Percentiles rank a stretch among this genome's conserved stretches.
Evolutionary conservation across 257 asterid genomes (phyloP).

Genomic region (Jacaranda mimosifolia): DNA sequence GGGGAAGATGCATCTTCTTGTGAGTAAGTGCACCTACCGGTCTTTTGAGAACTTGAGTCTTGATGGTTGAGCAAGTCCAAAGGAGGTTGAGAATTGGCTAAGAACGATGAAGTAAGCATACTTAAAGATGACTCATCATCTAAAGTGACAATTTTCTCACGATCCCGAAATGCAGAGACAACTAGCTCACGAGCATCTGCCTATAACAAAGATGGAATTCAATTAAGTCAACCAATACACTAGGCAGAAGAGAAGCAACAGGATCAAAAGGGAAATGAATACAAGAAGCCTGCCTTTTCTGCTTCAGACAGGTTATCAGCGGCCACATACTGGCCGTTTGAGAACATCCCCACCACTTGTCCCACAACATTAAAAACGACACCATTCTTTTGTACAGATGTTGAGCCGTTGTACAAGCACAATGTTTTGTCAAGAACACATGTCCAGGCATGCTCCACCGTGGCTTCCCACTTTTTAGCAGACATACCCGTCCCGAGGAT

Average conservation of each 20-base stretch:
- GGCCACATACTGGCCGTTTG: conserved; percentile 61
- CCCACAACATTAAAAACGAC: conserved; percentile 76
- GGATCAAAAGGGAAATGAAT: not conserved
- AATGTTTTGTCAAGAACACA: conserved; percentile 60
- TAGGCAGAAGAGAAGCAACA: not conserved
- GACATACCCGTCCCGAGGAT: conserved; percentile 75
- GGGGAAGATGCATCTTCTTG: conserved; percentile 50
- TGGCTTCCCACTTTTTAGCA: conserved; percentile 73
- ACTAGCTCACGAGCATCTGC: conserved; percentile 65
- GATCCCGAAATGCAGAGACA: conserved; percentile 59
- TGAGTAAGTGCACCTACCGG: conserved; percentile 39
- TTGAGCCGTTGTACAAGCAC: conserved; percentile 52
- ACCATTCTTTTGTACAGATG: conserved; percentile 47
- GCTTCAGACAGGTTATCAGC: conserved; percentile 68
- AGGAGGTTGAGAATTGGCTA: conserved; percentile 44
- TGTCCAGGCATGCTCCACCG: conserved; percentile 67
- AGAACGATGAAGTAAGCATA: conserved; percentile 35
- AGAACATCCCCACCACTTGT: conserved; percentile 67
- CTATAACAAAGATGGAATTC: conserved; percentile 44
- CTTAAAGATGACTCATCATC: conserved; percentile 63
- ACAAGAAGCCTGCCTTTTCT: conserved; percentile 59
- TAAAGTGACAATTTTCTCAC: conserved; percentile 58
- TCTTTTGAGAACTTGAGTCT: conserved; percentile 51
- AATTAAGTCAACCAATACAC: not conserved
- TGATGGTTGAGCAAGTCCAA: conserved; percentile 42